Base-by-base conservation (phyloP, 352 stramenopile species). In the Phytophthora fragariae region DNA sequence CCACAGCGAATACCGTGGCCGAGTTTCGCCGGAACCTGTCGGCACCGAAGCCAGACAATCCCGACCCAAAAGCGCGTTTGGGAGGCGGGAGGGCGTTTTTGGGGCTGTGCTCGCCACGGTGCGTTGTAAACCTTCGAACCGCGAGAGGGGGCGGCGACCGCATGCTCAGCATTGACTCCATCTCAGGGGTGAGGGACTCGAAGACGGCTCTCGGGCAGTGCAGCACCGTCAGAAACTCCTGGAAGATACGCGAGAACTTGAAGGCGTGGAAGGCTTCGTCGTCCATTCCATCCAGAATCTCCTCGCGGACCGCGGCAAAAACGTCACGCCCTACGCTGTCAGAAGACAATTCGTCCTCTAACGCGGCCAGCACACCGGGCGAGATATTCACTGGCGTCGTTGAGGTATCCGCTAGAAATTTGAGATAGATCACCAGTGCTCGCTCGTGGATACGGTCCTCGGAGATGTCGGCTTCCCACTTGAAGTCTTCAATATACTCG, bases 401-500 rank as follows among this genome's bases (percentile, higher is more conserved):
- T 24, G 80, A 74, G 1, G 79, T 67, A 6, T 84, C 76, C 0
- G 72, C 68, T 39, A 91, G 68, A 52, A 86, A 92, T n/a, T 79
- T 82, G 55, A 89, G 64, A 65, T 92, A 91, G 54, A 91, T 83
- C 33, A 91, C 76, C 33, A 90, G 64, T 19, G 80, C 81, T 17
- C 81, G 81, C 44, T 89, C 84, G 31, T 89, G 76, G 27, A 83
- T 77, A 17, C 77, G 76, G 31, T 85, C 80, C 19, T 93, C 86
- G 0, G 77, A 75, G 35, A 85, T 62, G 52, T 90, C 76, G 10
- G 75, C 72, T 52, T 89, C 77, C 77, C 81, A 91, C 61, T 81
- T 83, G 54, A 89, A 93, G 55, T 91, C 79, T 50, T 93, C 86
- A 44, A 92, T 90, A 35, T 84, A 73, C 65, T 92, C 84, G 31